Evolutionary conservation across 139 green algal species (phyloP), one percentile per base, ranked within the genome.

Genomic region (Tetradesmus lagerheimii): DNA sequence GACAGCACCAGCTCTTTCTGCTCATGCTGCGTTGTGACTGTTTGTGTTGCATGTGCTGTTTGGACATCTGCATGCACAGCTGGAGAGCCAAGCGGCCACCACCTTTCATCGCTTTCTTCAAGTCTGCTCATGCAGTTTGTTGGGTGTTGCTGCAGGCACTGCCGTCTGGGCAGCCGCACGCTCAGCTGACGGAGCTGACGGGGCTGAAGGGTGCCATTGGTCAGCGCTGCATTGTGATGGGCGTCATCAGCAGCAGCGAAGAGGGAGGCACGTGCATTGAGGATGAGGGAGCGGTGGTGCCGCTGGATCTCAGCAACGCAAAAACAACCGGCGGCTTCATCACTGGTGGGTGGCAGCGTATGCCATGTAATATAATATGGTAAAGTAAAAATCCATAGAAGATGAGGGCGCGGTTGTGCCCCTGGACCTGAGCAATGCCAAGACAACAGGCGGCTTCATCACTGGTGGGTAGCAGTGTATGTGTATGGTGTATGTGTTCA

Each of bases 141-240:
- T 53, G 6, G 2, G 12, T 15, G 34, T 34, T 38, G 0, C 25
- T 90, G 39, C 37, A 31, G 29, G 38, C 16, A 75, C 77, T 88
- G 41, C 45, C 57, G 57, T 71, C 57, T 71, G 57, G 57, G 4
- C 83, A 89, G 89, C 67, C 78, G 67, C 90, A 89, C 45, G 90
- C 85, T 6, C 88, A 97, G 94, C 91, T 98, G 53, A 97, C 94
- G 9, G 96, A 98, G 90, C 88, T 98, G 11, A 96, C 96, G 81
- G 94, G 95, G 12, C 92, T 98, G 53, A 94, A 96, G 86, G 96
- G 96, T 11, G 43, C 91, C 62, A 90, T 95, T 66, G 95, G 94
- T 0, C 80, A 95, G 89, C 89, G 64, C 15, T 91, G 92, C 14
- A 95, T 93, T 57, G 93, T 99, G 67, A 92, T 98, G 91, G 97